Conservation (phyloP, 2,329 filamentous ascomycete genomes). For the Stagonosporopsis tanaceti region DNA sequence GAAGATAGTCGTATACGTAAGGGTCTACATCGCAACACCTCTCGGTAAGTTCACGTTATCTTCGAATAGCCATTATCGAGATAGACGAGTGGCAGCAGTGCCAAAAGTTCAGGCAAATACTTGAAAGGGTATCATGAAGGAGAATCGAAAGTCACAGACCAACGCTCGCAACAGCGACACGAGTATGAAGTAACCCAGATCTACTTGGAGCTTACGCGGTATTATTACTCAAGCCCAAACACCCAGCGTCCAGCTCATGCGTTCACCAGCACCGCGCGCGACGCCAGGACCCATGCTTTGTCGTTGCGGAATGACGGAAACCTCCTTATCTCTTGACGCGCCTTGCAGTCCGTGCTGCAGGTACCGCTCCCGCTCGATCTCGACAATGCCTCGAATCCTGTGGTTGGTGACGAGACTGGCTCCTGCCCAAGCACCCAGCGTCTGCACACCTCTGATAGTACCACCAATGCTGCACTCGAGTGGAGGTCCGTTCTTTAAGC, state of each 20-base stretch:
- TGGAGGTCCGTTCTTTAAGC: conserved; percentile 52
- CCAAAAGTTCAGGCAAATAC: too few species aligned
- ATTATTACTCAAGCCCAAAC: conserved; percentile 44
- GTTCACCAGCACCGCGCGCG: conserved; percentile 40
- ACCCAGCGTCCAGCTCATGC: conserved; percentile 51
- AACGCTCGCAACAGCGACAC: too few species aligned
- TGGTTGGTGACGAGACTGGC: conserved; percentile 74
- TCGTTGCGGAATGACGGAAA: conserved; percentile 64
- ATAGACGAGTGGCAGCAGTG: too few species aligned
- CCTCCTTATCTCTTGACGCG: conserved; percentile 66
- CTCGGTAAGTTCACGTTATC: too few species aligned
- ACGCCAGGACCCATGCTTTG: conserved; percentile 69
- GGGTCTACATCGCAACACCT: too few species aligned
- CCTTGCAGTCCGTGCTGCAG: conserved; percentile 70
- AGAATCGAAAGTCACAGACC: too few species aligned
- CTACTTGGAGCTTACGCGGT: too few species aligned
- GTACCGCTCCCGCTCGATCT: conserved; percentile 76
- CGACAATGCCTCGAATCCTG: conserved; percentile 72
- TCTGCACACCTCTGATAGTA: conserved; percentile 70
- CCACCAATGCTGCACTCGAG: conserved; percentile 59
- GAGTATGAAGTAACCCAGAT: too few species aligned
- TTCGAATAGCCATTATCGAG: too few species aligned
- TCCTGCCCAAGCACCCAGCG: conserved; percentile 77
- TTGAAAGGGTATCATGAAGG: background rate
- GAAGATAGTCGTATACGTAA: too few species aligned